These are phyloP conservation scores for Tolypocladium tropicale DNA, from an alignment of 2,329 filamentous ascomycete genomes.

Conservation along the genomic window DNA sequence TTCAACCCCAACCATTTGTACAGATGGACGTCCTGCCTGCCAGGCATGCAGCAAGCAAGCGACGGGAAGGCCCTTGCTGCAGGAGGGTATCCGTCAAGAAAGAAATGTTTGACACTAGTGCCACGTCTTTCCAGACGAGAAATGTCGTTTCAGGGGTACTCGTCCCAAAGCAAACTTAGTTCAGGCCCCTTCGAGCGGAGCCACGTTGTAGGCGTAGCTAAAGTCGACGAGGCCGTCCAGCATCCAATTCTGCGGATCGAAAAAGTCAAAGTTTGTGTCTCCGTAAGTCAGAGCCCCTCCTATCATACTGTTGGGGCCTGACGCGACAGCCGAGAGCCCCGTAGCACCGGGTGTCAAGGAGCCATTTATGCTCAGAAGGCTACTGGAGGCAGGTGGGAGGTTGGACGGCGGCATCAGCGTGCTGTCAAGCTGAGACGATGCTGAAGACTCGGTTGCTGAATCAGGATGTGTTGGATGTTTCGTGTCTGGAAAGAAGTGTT, in stretches of 20 bases:
- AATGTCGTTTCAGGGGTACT: not conserved
- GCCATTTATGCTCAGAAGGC: conserved; percentile 38
- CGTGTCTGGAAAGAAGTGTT: conserved; percentile 40
- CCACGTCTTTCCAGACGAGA: not conserved
- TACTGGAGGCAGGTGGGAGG: conserved; percentile 28
- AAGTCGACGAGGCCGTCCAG: conserved; percentile 77
- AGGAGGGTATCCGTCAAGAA: not conserved
- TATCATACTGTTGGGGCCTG: conserved; percentile 36
- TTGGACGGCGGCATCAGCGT: conserved; percentile 38
- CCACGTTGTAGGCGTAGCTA: conserved; percentile 51
- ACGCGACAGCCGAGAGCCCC: conserved; percentile 28
- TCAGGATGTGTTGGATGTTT: conserved; percentile 84
- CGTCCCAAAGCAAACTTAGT: not conserved
- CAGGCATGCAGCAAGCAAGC: not conserved
- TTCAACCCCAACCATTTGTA: not conserved
- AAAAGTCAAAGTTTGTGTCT: conserved; percentile 72
- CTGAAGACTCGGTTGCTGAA: conserved; percentile 62
- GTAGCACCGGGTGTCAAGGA: conserved; percentile 40
- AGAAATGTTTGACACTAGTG: not conserved
- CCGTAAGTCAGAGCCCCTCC: conserved; percentile 45
- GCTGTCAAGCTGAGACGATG: conserved; percentile 52
- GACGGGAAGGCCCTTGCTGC: not conserved
- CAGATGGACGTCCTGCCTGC: not conserved
- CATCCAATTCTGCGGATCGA: conserved; percentile 90
- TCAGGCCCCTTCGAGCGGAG: conserved; percentile 42